Percentiles rank a stretch among this genome's conserved stretches.
Evolutionary conservation across 768 basidiomycete genomes (phyloP).

Genomic region (Paxillus rubicundulus): DNA sequence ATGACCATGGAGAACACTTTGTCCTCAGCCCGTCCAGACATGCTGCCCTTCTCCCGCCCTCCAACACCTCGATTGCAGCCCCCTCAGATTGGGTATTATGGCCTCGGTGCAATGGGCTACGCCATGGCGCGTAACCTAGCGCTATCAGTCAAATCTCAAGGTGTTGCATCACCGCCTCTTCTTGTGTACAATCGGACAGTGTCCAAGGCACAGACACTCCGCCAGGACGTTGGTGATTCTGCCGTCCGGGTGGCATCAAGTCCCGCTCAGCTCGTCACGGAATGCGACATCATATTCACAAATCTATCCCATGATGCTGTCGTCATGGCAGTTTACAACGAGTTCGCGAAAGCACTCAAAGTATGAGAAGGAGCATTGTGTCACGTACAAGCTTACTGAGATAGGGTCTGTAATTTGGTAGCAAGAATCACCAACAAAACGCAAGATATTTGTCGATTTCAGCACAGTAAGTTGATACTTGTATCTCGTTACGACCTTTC

Average conservation of each 20-base stretch:
- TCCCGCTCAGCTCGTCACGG: slow-evolving; percentile 51
- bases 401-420: slow-evolving; percentile 15
- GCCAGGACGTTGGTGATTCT: slow-evolving; percentile 48
- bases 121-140: slow-evolving; percentile 75
- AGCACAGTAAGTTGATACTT: slow-evolving; percentile 52
- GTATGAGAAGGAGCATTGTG: slow-evolving; percentile 29
- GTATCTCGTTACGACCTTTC: background rate
- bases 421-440: slow-evolving; percentile 37
- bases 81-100: slow-evolving; percentile 36
- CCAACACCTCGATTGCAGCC: slow-evolving; percentile 39
- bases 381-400: background rate
- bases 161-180: slow-evolving; percentile 44
- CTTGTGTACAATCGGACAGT: slow-evolving; percentile 67
- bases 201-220: slow-evolving; percentile 51
- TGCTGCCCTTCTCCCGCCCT: slow-evolving; percentile 50
- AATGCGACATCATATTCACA: slow-evolving; percentile 71
- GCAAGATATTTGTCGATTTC: slow-evolving; percentile 76
- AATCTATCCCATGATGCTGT: slow-evolving; percentile 66
- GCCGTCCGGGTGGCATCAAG: slow-evolving; percentile 54
- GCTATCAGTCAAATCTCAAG: slow-evolving; percentile 37
- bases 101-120: slow-evolving; percentile 60
- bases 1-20: background rate
- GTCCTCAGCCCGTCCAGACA: background rate
- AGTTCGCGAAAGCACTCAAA: slow-evolving; percentile 52
- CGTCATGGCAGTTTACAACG: slow-evolving; percentile 53